Evolutionary conservation across 176 grass and related monocot genomes (phyloP).

Genomic region (Areca catechu): DNA sequence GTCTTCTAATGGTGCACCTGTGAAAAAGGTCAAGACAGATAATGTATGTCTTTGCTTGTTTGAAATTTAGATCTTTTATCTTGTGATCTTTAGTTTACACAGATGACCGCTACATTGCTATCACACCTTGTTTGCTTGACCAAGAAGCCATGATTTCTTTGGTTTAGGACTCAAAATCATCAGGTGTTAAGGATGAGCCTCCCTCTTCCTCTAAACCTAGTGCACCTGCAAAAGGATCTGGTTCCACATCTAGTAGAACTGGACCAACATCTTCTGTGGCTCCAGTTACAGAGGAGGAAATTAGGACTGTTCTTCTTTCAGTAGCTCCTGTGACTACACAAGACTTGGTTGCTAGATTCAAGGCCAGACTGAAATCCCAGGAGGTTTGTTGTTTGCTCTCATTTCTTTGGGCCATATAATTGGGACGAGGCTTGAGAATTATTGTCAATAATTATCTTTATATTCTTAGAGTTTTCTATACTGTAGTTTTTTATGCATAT

Average conservation of each 20-base stretch:
- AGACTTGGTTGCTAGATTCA: conserved; percentile 88
- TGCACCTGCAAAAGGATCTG: conserved; percentile 25
- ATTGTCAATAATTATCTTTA: too few species aligned
- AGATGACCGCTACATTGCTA: too few species aligned
- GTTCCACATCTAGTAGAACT: not conserved
- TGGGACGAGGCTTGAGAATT: too few species aligned
- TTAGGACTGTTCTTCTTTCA: conserved; percentile 76
- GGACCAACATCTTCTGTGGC: conserved; percentile 16
- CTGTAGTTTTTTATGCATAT: too few species aligned
- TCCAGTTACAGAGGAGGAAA: conserved; percentile 93
- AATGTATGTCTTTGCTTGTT: conserved; percentile 39
- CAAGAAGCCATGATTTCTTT: conserved; percentile 4
- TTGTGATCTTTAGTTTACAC: too few species aligned
- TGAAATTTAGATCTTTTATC: not conserved
- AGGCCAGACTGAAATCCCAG: conserved; percentile 63
- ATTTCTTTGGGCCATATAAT: not conserved
- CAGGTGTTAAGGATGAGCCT: conserved; percentile 44
- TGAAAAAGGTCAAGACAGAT: conserved; percentile 81
- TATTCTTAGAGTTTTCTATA: too few species aligned
- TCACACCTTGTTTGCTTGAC: too few species aligned
- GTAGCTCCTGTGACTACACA: conserved; percentile 71
- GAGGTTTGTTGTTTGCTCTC: conserved; percentile 34
- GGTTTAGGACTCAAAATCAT: conserved; percentile 39
- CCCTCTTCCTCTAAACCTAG: conserved; percentile 33
- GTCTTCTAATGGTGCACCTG: conserved; percentile 31